Base-by-base conservation (phyloP, 2,329 filamentous ascomycete species). In the Botryotinia calthae region DNA sequence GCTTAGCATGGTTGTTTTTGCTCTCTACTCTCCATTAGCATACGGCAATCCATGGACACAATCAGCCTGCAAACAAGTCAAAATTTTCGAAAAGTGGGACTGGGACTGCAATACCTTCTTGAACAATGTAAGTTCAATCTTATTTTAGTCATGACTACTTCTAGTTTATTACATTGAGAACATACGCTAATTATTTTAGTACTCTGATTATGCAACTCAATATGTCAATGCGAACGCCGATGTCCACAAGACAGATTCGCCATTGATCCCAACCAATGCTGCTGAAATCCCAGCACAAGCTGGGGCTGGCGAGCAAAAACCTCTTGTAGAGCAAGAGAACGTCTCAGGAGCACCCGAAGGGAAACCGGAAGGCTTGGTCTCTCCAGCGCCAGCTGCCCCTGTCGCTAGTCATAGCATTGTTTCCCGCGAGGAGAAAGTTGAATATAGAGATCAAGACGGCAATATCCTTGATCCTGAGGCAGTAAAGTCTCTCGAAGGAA, bases 81-180 rank as follows among this genome's bases (percentile, higher is more conserved):
- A 98, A 86, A 85, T 99, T 20, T 91, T 98, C 81, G 85, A 87
- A 73, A 91, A 90, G 2, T 99, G 96, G 96, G 96, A 99, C 82
- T 99, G 95, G 88, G 96, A 99, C 83, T 99, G 96, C 88, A 97
- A 97, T 82, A 95, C 89, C 74, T 99, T 99, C 85, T 86, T 91
- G 78, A 90, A 91, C 76, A 90, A 90, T 81, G 95, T 98, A 90
- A 93, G 93, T 91, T 71, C 48, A n/a, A 42, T 31, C 71, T 56
- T 2, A 22, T 20, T 42, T 31, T 12, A 28, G 16, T 56, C 34
- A 56, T 20, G 25, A 25, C n/a, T 31, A 31, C 10, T 25, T 37
- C 37, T 54, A 31, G 20, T 34, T 44, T 58, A 6, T 22, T 18
- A 31, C 7, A 18, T n/a, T 34, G 25, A 61, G 71, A 72, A 59